Percentiles rank a stretch among this genome's conserved stretches.
These are phyloP conservation scores for Boechera stricta DNA, from an alignment of 345 rosid species.

Conservation along the genomic window DNA sequence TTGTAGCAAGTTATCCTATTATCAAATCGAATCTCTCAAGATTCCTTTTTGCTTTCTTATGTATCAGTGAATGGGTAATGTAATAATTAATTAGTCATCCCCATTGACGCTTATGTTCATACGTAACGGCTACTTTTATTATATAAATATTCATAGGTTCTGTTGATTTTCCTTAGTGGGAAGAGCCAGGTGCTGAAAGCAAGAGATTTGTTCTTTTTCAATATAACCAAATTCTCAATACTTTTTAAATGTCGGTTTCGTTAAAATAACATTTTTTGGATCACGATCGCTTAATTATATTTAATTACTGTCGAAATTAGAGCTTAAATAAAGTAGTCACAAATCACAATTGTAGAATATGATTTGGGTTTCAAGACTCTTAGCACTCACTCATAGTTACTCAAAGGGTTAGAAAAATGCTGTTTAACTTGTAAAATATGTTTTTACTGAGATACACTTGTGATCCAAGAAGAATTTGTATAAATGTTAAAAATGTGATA, in stretches of 20 bases:
- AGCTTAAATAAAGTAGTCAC: background rate
- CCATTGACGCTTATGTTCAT: conserved; percentile 28
- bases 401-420: background rate
- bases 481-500: no score
- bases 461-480: background rate
- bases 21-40: conserved; percentile 20
- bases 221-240: conserved; percentile 16
- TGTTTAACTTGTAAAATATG: background rate
- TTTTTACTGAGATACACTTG: background rate
- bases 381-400: background rate
- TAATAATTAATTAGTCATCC: conserved; percentile 32
- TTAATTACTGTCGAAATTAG: background rate
- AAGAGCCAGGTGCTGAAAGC: conserved; percentile 43
- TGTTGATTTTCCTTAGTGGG: conserved; percentile 32
- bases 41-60: conserved; percentile 28
- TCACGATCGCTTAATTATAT: conserved; percentile 1
- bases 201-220: conserved; percentile 39
- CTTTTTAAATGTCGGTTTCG: background rate
- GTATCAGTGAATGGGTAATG: conserved; percentile 30
- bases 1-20: conserved; percentile 6
- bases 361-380: background rate
- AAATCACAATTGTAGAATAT: background rate
- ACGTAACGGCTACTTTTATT: conserved; percentile 39
- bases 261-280: conserved; percentile 10
- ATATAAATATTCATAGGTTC: background rate